phyloP scores from a whole-genome alignment of 306 rosid species.

The Pueraria montana region DNA sequence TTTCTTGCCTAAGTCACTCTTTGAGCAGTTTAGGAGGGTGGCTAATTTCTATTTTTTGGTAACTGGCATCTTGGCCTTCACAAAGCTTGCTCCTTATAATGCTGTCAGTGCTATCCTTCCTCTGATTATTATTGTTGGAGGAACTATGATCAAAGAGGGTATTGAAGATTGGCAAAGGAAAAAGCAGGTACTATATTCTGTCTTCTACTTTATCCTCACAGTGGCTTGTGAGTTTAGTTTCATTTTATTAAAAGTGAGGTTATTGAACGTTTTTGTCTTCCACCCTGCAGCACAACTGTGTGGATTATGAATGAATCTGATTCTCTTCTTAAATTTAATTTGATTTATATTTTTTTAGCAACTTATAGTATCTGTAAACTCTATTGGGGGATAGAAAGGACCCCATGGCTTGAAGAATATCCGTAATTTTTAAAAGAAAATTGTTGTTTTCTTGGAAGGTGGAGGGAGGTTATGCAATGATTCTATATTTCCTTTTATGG shows the following conservation, averaged over 20 bases:
- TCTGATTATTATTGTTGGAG: constrained; percentile 66
- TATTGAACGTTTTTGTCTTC: constrained; percentile 21
- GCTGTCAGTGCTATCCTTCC: constrained; percentile 91
- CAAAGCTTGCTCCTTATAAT: constrained; percentile 81
- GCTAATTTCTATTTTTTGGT: constrained; percentile 93
- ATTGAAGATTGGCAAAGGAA: constrained; percentile 86
- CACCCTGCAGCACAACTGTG: constrained; percentile 34
- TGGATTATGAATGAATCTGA: constrained; percentile 41
- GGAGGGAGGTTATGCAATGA: neutral
- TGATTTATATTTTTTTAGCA: neutral
- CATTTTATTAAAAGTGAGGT: neutral
- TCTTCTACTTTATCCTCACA: neutral
- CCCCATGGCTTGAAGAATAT: constrained; percentile 1
- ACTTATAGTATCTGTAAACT: neutral
- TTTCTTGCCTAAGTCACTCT: constrained; percentile 91
- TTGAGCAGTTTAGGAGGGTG: constrained; percentile 98
- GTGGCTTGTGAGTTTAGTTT: constrained; percentile 30
- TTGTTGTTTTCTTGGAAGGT: constrained; percentile 14
- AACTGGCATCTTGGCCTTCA: constrained; percentile 77
- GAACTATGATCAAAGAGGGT: constrained; percentile 87
- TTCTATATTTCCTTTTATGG: constrained; percentile 13
- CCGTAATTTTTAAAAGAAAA: neutral
- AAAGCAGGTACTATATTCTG: constrained; percentile 71
- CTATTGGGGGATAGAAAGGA: neutral
- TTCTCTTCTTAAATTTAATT: neutral